Base-by-base conservation (phyloP, 331 rosid genomes). In the Telfairia occidentalis region DNA sequence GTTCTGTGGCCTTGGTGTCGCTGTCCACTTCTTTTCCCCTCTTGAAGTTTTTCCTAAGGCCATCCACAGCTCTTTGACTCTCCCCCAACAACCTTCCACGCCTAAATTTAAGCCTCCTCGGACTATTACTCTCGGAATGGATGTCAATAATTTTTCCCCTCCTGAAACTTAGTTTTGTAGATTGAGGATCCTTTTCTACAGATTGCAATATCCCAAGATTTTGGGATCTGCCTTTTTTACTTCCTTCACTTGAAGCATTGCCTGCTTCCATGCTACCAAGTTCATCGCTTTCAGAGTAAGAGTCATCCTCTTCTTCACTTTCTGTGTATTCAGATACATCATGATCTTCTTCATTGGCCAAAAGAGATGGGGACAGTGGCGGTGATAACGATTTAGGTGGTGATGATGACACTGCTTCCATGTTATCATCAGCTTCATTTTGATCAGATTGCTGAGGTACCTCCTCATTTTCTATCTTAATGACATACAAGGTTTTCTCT, bases 31-130 rank as follows among this genome's bases (percentile, higher is more conserved):
- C 85, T 70, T 29, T 70, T 54, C 83, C 86, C 77, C 38, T 83
- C 82, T 85, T 84, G 59, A 78, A 89, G 80, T 83, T 82, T 77
- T 78, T 87, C 84, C 86, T 86, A 40, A 30, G 76, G 54, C 52
- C 40, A 11, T 55, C 78, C 64, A 64, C 76, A 50, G 28, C 76
- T 54, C 43, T 79, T 53, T 79, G 84, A 73, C 73, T 81, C 66
- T 80, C 91, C 15, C 55, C 89, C 54, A 74, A 37, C 66, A 50
- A 66, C 82, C 70, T 91, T 50, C 82, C 90, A 78, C 83, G 85
- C 82, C 89, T 85, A 58, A 94, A 94, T 46, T 83, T 89, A 63
- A 91, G 96, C 85, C 81, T 89, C 84, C 89, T 88, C 16, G 97
- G 87, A 75, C 71, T 79, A 61, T 69, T 63, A 65, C 19, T 80